Percentiles rank a stretch among this genome's conserved stretches.
Evolutionary conservation across 805 yeast genomes (phyloP).

Genomic region (Saccharomycopsis oosterbeekiorum): DNA sequence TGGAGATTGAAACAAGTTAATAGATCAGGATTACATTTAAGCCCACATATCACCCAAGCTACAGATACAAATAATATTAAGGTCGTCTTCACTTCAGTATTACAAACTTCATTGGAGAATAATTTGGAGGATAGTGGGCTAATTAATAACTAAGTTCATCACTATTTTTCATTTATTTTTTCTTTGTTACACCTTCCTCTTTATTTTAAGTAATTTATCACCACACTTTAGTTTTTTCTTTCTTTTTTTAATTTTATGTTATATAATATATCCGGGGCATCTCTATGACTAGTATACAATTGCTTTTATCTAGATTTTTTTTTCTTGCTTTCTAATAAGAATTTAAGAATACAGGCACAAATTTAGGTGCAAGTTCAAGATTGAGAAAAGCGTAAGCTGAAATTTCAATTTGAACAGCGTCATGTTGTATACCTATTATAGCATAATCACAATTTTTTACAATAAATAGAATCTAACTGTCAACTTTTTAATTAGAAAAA

Average conservation of each 20-base stretch:
- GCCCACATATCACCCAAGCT: constrained; percentile 91
- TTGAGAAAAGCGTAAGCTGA: too few relatives aligned
- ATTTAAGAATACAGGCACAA: too few relatives aligned
- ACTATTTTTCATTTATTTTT: not conserved
- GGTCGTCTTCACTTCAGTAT: constrained; percentile 76
- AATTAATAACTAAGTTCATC: constrained; percentile 4
- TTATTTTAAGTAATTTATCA: not conserved
- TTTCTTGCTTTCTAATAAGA: too few relatives aligned
- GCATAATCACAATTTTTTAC: too few relatives aligned
- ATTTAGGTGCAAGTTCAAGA: too few relatives aligned
- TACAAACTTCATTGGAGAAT: constrained; percentile 70
- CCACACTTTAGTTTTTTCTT: not conserved
- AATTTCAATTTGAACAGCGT: too few relatives aligned
- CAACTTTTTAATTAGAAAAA: too few relatives aligned
- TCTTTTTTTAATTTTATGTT: constrained; percentile 1
- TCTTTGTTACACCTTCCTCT: not conserved
- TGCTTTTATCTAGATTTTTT: not conserved
- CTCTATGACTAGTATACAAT: not conserved
- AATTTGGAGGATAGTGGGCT: constrained; percentile 69
- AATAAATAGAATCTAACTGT: too few relatives aligned
- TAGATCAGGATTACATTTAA: constrained; percentile 68
- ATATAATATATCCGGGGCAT: not conserved
- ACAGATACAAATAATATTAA: constrained; percentile 86
- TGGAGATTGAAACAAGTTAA: constrained; percentile 86
- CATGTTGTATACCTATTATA: too few relatives aligned